Evolutionary conservation across 345 rosid species (phyloP).

Genomic region (Eutrema yunnanense): DNA sequence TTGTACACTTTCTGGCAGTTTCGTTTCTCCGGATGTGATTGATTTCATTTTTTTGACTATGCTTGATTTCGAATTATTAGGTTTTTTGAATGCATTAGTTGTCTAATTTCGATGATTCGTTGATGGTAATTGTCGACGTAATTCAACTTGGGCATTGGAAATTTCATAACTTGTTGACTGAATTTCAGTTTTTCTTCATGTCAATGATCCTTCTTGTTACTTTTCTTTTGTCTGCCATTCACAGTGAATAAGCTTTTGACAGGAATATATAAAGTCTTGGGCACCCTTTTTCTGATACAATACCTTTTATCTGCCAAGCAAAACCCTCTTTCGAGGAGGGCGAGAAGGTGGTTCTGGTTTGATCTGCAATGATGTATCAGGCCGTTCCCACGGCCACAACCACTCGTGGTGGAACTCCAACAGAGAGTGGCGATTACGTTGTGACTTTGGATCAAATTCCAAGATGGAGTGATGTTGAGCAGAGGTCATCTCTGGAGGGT

Average conservation of each 20-base stretch:
- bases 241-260: conserved; percentile 1
- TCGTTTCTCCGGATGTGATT: background rate
- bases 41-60: background rate
- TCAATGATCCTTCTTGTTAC: conserved; percentile 8
- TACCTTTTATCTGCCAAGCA: background rate
- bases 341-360: conserved; percentile 15
- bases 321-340: background rate
- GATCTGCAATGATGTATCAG: conserved; percentile 53
- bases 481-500: conserved; percentile 41
- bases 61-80: background rate
- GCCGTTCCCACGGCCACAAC: conserved; percentile 49
- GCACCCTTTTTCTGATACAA: background rate
- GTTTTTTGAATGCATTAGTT: background rate
- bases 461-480: conserved; percentile 85
- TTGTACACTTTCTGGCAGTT: background rate
- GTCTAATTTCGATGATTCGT: background rate
- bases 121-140: background rate
- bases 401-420: conserved; percentile 45
- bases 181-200: background rate
- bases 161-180: conserved; percentile 9
- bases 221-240: background rate
- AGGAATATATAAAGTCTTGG: background rate
- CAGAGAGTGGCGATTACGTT: conserved; percentile 52
- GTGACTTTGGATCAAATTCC: conserved; percentile 90
- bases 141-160: conserved; percentile 10